phyloP scores from a whole-genome alignment of 1,139 yeast genomes.

The Schizosaccharomyces versatilis region DNA sequence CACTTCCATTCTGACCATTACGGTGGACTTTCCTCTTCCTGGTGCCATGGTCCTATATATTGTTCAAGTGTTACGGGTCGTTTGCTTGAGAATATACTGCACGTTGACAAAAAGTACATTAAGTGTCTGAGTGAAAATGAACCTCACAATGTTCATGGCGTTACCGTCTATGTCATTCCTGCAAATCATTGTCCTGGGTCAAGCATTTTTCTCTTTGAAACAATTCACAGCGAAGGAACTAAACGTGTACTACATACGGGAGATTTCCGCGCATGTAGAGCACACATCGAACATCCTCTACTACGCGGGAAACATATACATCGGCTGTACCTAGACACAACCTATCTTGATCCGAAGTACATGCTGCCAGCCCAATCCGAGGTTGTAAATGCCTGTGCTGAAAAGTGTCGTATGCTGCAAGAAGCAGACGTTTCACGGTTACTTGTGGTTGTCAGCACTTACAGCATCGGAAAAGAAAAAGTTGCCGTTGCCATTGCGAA shows the following conservation, averaged over 20 bases:
- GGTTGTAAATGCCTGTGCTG: slow-evolving; percentile 38
- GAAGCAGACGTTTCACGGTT: slow-evolving; percentile 18
- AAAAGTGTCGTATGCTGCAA: slow-evolving; percentile 10
- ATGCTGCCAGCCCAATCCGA: slow-evolving; percentile 55
- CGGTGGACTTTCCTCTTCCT: slow-evolving; percentile 56
- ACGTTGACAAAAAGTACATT: slow-evolving; percentile 33
- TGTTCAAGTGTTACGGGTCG: slow-evolving; percentile 50
- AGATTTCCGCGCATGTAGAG: slow-evolving; percentile 52
- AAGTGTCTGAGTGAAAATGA: slow-evolving; percentile 27
- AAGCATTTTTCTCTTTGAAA: slow-evolving; percentile 48
- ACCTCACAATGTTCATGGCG: slow-evolving; percentile 22
- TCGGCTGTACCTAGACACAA: slow-evolving; percentile 61
- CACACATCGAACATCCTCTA: slow-evolving; percentile 14
- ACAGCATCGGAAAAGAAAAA: slow-evolving; percentile 77
- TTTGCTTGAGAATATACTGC: slow-evolving; percentile 32
- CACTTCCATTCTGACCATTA: slow-evolving; percentile 92
- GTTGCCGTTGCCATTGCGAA: slow-evolving; percentile 47
- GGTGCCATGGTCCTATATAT: slow-evolving; percentile 49
- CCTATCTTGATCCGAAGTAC: slow-evolving; percentile 55
- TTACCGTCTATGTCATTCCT: slow-evolving; percentile 42
- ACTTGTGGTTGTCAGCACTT: slow-evolving; percentile 65
- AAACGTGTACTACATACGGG: slow-evolving; percentile 49
- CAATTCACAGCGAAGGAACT: slow-evolving; percentile 18
- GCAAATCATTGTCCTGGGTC: slow-evolving; percentile 98
- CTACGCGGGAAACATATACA: slow-evolving; percentile 24